Percentiles rank a stretch among this genome's conserved stretches.
Evolutionary conservation across 169 alveolate species (phyloP).

Genomic region (Plasmodium inui): DNA sequence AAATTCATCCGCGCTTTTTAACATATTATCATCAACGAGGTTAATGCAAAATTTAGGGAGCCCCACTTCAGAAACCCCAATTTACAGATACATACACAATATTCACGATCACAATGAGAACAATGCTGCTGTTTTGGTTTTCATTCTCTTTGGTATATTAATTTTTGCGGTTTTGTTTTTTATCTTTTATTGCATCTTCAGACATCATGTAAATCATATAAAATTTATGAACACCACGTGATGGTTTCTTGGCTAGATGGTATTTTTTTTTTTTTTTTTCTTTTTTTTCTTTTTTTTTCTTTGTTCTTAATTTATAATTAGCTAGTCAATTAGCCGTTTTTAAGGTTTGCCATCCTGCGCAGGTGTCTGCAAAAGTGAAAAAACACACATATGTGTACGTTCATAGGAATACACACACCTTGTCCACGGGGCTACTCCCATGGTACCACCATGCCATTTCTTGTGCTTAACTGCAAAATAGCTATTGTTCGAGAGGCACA

Average conservation of each 20-base stretch:
- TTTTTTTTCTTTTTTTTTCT: not conserved
- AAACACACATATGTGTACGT: not conserved
- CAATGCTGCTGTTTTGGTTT: slow-evolving; percentile 47
- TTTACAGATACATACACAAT: slow-evolving; percentile 51
- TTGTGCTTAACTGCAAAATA: not conserved
- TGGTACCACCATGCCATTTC: not conserved
- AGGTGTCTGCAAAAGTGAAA: not conserved
- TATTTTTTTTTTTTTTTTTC: not conserved
- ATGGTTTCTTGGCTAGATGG: slow-evolving; percentile 3
- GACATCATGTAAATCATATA: slow-evolving; percentile 55
- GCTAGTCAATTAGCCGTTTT: not conserved
- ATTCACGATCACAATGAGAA: slow-evolving; percentile 65
- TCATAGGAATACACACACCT: not conserved
- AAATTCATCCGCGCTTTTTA: slow-evolving; percentile 35
- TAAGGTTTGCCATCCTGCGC: not conserved
- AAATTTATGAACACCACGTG: slow-evolving; percentile 43
- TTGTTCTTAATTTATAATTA: not conserved
- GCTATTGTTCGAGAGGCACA: not conserved
- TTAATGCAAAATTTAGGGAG: slow-evolving; percentile 39
- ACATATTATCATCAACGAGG: slow-evolving; percentile 25
- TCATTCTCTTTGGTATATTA: slow-evolving; percentile 30
- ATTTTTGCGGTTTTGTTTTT: slow-evolving; percentile 46
- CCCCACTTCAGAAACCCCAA: not conserved
- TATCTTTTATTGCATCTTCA: slow-evolving; percentile 65
- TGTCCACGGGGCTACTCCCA: not conserved